Base-by-base conservation (phyloP, 148 eudicot genomes). In the Heliamphora exappendiculata region DNA sequence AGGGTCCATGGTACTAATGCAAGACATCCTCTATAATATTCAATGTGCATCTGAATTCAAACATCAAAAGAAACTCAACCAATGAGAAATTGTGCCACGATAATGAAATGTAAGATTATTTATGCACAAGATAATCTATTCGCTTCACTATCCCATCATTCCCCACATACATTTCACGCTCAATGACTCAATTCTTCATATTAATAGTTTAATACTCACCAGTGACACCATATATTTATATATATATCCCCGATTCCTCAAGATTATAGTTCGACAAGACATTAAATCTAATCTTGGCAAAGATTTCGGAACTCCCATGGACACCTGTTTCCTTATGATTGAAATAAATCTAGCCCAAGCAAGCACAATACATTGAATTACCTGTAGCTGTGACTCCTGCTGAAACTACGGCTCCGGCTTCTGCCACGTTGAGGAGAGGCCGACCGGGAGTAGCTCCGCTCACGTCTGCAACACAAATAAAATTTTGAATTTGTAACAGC, bases 341-440 rank as follows among this genome's bases (percentile, higher is more conserved):
- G 44, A 42, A 29, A 45, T 0, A 70, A 26, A n/a, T 16, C 33
- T 17, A 36, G 49, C 42, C 29, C 44, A 26, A 74, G 36, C 28
- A 16, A 31, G 7, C 53, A 47, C 55, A 55, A 36, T 10, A 59
- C 22, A 42, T 55, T 62, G 24, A 28, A 75, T 58, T 22, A 89
- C 91, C 91, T 89, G 85, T 89, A 87, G 83, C 93, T 89, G n/a
- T 89, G 88, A 73, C 93, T 86, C 62, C 91, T 86, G 79, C 91
- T 89, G 60, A 86, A 77, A 79, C 91, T 87, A 41, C 84, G 91
- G 58, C 74, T 70, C 3, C 80, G 78, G 73, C 87, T 86, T 75
- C 85, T 83, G 26, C 84, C 88, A 59, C 82, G 82, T 10, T 86
- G 86, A 81, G 90, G 88, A 57, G 93, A 84, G 19, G 83, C 86